phyloP scores from a whole-genome alignment of 1,284 basidiomycete genomes.

The Melampsora abietis-canadensis region DNA sequence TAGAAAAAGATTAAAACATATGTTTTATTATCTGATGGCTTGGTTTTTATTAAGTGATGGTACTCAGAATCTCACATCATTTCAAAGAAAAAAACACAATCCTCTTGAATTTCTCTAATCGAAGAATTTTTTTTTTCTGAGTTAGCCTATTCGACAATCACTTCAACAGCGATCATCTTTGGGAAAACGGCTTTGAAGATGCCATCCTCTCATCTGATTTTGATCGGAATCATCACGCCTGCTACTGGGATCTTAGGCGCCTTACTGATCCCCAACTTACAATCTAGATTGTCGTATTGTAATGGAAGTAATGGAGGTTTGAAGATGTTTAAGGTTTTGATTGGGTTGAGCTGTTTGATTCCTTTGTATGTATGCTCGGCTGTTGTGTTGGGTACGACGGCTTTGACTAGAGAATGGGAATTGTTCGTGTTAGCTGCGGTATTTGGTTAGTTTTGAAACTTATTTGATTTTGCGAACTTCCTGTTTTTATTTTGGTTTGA shows the following conservation, averaged over 20 bases:
- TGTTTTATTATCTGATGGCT: conserved; percentile 25
- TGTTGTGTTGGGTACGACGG: conserved; percentile 63
- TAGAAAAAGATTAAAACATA: conserved; percentile 22
- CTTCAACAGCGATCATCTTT: conserved; percentile 75
- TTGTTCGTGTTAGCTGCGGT: conserved; percentile 77
- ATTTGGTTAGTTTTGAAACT: conserved; percentile 63
- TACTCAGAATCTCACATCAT: background rate
- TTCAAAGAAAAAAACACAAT: background rate
- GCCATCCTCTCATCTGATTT: conserved; percentile 65
- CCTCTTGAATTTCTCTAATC: background rate
- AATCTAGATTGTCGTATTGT: conserved; percentile 55
- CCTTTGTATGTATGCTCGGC: conserved; percentile 78
- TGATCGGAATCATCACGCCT: conserved; percentile 68
- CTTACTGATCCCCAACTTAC: conserved; percentile 66
- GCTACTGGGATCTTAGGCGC: conserved; percentile 70
- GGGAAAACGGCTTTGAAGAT: conserved; percentile 75
- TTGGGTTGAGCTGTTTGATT: conserved; percentile 66
- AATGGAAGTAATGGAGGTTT: conserved; percentile 64
- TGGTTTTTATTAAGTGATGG: conserved; percentile 41
- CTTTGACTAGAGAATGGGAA: conserved; percentile 71
- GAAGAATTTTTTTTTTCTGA: background rate
- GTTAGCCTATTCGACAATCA: conserved; percentile 74
- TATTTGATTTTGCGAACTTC: no score
- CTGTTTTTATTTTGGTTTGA: conserved; percentile 40
- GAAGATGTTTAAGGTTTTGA: conserved; percentile 65